Evolutionary conservation across 1,284 basidiomycete species (phyloP).

Genomic region (Wallemia ichthyophaga): DNA sequence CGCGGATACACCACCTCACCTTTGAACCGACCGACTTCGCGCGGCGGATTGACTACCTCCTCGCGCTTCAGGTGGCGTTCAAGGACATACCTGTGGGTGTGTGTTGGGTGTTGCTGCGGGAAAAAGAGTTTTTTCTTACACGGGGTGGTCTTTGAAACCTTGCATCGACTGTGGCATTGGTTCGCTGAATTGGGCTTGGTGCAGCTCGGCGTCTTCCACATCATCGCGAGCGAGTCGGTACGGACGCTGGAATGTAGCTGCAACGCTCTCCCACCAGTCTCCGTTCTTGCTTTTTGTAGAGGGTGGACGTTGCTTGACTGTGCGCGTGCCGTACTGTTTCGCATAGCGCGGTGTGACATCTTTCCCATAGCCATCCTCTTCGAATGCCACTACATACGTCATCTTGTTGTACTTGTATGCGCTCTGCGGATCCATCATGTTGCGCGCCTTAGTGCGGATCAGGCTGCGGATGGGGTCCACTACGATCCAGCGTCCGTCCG

Average conservation of each 20-base stretch:
- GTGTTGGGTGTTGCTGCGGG: constrained; percentile 3
- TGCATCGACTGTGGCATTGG: constrained; percentile 76
- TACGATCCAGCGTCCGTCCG: constrained; percentile 71
- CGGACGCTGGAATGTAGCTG: constrained; percentile 32
- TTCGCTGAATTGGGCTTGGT: constrained; percentile 44
- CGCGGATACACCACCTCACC: constrained; percentile 81
- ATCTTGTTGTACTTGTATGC: constrained; percentile 42
- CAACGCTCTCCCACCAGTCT: constrained; percentile 58
- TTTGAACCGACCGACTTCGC: constrained; percentile 65
- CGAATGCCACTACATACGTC: constrained; percentile 73
- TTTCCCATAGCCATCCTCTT: constrained; percentile 35
- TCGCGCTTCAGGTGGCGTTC: constrained; percentile 63
- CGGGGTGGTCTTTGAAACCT: constrained; percentile 85
- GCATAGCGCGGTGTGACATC: constrained; percentile 31
- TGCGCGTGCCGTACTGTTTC: constrained; percentile 48
- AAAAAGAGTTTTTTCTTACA: constrained; percentile 22
- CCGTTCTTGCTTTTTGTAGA: constrained; percentile 26
- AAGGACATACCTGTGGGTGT: constrained; percentile 39
- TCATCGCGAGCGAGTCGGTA: constrained; percentile 65
- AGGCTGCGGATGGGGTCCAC: constrained; percentile 60
- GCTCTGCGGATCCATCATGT: constrained; percentile 43
- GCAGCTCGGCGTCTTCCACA: constrained; percentile 72
- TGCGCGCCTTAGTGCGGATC: constrained; percentile 34
- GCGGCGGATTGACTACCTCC: constrained; percentile 57
- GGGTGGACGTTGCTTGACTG: constrained; percentile 48